Evolutionary conservation across 208 protist genomes (phyloP), one percentile per base, ranked within the genome.

Genomic region (Acanthamoeba healyi): DNA sequence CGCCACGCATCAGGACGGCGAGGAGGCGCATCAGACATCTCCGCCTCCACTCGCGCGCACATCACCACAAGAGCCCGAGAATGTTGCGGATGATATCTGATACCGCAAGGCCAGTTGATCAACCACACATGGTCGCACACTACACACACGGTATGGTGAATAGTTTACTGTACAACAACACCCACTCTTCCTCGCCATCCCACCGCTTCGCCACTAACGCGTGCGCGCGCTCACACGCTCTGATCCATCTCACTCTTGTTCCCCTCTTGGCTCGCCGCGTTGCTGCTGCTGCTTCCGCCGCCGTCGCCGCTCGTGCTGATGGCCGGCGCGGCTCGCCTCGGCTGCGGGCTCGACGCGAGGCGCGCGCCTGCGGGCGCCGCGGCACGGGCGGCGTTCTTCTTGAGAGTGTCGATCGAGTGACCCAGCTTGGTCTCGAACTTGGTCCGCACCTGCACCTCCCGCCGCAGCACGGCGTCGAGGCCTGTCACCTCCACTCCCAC

Each of bases 381-480:
- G 70, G 70, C 38, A 34, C 70, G 70, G 12, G 29, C 22, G 38
- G 70, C 70, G 70, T 81, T 81, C 22, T 32, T 38, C 70, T 81
- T 81, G 36, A 81, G 70, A 34, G 44, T n/a, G 17, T 81, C 70
- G 70, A 81, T 81, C 24, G 70, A 81, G 36, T 38, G 36, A 15
- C 70, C 70, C 70, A 81, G 70, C 70, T 81, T 81, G 29, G 70
- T 38, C 29, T 81, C 70, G 70, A 81, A 81, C 36, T 44, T 81
- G 34, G 19, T 9, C 38, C 70, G 70, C 36, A 44, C 10, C 34
- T 26, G 22, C 22, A 32, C 29, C 36, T 81, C 70, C 17, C 70
- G 29, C 29, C 22, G 36, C 24, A 81, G 70, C 38, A 81, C 24
- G 3, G 70, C 70, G 70, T 36, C 70, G 0, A 81, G 70, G 38